A percentile compares a stretch with the other conserved stretches of the same genome.
Conservation (phyloP, 371 early-diverging fungal genomes). For the Haplosporangium sp. region DNA sequence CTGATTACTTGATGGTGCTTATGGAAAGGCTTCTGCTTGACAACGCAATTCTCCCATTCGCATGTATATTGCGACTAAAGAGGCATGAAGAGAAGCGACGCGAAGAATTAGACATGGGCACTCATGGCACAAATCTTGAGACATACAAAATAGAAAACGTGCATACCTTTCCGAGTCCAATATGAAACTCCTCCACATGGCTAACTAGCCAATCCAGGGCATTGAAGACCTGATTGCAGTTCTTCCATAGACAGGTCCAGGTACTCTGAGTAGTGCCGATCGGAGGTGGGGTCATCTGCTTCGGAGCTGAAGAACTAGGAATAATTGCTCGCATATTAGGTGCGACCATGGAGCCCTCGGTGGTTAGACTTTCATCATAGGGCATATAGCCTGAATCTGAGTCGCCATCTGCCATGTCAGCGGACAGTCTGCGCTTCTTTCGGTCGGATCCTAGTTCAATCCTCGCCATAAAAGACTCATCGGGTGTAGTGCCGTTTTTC, state of each 20-base stretch:
- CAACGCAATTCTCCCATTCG: conserved; percentile 56
- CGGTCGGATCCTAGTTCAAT: conserved; percentile 29
- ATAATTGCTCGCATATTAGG: not conserved
- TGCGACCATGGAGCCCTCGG: conserved; percentile 12
- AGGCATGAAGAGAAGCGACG: not conserved
- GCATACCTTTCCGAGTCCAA: conserved; percentile 53
- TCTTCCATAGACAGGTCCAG: conserved; percentile 57
- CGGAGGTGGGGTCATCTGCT: conserved; percentile 13
- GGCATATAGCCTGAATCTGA: conserved; percentile 26
- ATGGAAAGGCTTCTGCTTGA: conserved; percentile 55
- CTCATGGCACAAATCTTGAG: conserved; percentile 1
- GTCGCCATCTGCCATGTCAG: conserved; percentile 34
- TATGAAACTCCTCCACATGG: conserved; percentile 50
- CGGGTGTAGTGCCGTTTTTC: conserved; percentile 37
- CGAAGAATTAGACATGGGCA: not conserved
- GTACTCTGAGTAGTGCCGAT: conserved; percentile 31
- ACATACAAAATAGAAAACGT: conserved; percentile 1
- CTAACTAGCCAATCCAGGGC: conserved; percentile 53
- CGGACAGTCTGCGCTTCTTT: conserved; percentile 47
- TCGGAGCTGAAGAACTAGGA: not conserved
- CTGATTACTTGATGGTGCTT: conserved; percentile 53
- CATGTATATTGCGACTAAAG: conserved; percentile 52
- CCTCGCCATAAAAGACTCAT: conserved; percentile 43
- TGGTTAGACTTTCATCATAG: conserved; percentile 17
- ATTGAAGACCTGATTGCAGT: conserved; percentile 49